These are phyloP conservation scores for Russula brevipes DNA, from an alignment of 768 basidiomycete species.

Conservation along the genomic window DNA sequence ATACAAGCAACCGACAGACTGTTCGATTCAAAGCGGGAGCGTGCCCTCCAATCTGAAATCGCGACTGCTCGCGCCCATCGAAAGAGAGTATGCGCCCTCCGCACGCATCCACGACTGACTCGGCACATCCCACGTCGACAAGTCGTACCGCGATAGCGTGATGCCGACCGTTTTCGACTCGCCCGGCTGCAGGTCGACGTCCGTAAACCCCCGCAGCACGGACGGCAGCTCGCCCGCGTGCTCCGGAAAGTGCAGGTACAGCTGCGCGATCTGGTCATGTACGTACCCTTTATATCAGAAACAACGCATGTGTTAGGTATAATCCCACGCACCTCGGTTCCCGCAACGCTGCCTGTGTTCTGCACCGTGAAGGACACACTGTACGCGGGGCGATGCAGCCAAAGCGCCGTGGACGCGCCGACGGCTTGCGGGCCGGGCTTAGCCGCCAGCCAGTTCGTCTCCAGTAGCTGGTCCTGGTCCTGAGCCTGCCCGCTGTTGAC, in stretches of 20 bases:
- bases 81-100: slow-evolving; percentile 30
- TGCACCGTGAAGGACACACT: slow-evolving; percentile 57
- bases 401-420: slow-evolving; percentile 60
- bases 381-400: slow-evolving; percentile 65
- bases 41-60: slow-evolving; percentile 15
- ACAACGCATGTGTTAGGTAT: no score
- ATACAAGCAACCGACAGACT: no score
- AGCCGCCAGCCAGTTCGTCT: slow-evolving; percentile 56
- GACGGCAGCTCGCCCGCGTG: slow-evolving; percentile 66
- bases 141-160: slow-evolving; percentile 26
- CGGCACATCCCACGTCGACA: slow-evolving; percentile 35
- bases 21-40: not conserved
- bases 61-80: slow-evolving; percentile 29
- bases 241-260: slow-evolving; percentile 65
- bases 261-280: slow-evolving; percentile 54
- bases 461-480: slow-evolving; percentile 37
- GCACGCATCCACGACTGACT: slow-evolving; percentile 34
- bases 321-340: slow-evolving; percentile 48
- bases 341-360: slow-evolving; percentile 58
- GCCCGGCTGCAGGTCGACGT: slow-evolving; percentile 26
- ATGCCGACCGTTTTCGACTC: slow-evolving; percentile 23
- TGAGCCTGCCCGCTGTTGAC: slow-evolving; percentile 31
- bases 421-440: slow-evolving; percentile 47
- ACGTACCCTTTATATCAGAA: no score
- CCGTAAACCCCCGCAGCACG: slow-evolving; percentile 39